Percentiles rank a stretch among this genome's conserved stretches.
These are phyloP conservation scores for Prunus padus DNA, from an alignment of 306 rosid species.

Conservation along the genomic window DNA sequence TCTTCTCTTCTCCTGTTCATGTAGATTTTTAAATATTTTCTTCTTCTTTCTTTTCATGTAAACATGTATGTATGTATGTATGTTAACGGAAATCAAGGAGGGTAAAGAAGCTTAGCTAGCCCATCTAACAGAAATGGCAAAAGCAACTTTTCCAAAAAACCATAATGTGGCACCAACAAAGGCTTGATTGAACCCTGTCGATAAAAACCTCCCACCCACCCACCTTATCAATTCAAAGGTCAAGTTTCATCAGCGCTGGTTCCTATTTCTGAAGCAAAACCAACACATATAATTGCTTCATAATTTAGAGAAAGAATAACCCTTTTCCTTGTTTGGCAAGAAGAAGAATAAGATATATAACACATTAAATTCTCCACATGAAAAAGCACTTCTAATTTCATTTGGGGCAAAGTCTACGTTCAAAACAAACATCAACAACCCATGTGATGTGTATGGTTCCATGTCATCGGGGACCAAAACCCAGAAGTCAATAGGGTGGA, in stretches of 20 bases:
- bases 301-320: neutral
- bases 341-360: neutral
- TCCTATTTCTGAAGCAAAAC: neutral
- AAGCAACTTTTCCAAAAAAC: conserved; percentile 23
- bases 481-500: conserved; percentile 48
- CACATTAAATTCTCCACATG: neutral
- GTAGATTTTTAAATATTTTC: too few relatives aligned
- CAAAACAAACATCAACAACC: conserved; percentile 1
- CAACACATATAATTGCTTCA: neutral
- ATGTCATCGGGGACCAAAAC: conserved; percentile 30
- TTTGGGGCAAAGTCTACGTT: neutral
- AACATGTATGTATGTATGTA: too few relatives aligned
- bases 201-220: conserved; percentile 38
- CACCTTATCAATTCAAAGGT: neutral
- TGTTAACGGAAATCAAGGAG: too few relatives aligned
- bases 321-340: neutral
- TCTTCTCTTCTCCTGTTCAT: too few relatives aligned
- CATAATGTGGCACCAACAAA: conserved; percentile 24
- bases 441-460: conserved; percentile 36
- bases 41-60: too few relatives aligned
- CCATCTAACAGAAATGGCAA: conserved; percentile 14
- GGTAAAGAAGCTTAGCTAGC: too few relatives aligned
- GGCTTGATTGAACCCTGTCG: conserved; percentile 23
- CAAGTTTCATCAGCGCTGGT: neutral
- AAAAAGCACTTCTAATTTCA: neutral